Percentiles rank a stretch among this genome's conserved stretches.
These are phyloP conservation scores for Yamadazyma sp. DNA, from an alignment of 1,139 yeast species.

Conservation along the genomic window DNA sequence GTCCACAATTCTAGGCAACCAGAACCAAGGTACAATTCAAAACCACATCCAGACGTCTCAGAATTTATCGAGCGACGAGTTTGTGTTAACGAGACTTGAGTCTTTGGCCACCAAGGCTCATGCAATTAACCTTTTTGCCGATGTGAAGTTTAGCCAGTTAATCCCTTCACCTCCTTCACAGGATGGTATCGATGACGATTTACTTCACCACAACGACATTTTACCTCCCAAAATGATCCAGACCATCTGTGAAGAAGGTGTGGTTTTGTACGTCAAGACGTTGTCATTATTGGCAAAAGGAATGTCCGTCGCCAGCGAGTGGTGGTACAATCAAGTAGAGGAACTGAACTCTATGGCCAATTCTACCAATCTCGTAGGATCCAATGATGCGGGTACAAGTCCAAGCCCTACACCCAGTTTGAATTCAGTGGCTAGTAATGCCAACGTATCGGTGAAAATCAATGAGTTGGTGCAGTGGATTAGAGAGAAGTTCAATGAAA, in stretches of 20 bases:
- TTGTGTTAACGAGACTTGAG: slow-evolving; percentile 56
- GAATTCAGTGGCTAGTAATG: slow-evolving; percentile 6
- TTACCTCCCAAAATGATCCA: slow-evolving; percentile 62
- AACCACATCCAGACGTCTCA: not conserved
- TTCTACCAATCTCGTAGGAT: not conserved
- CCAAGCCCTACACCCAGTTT: slow-evolving; percentile 11
- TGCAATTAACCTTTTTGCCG: slow-evolving; percentile 86
- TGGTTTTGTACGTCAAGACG: slow-evolving; percentile 79
- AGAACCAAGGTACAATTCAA: slow-evolving; percentile 4
- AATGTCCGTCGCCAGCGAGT: slow-evolving; percentile 77
- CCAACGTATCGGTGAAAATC: slow-evolving; percentile 41
- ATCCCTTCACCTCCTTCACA: slow-evolving; percentile 74
- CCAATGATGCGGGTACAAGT: not conserved
- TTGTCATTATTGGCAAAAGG: slow-evolving; percentile 80
- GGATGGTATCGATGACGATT: slow-evolving; percentile 42
- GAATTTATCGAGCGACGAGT: slow-evolving; percentile 32
- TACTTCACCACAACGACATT: slow-evolving; percentile 38
- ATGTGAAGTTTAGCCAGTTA: slow-evolving; percentile 82
- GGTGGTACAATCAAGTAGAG: slow-evolving; percentile 71
- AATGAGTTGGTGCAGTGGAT: slow-evolving; percentile 92
- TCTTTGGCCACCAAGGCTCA: slow-evolving; percentile 85
- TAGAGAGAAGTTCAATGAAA: slow-evolving; percentile 83
- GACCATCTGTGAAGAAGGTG: slow-evolving; percentile 80
- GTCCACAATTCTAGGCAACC: slow-evolving; percentile 5
- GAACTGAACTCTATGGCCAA: not conserved